Evolutionary conservation across 768 basidiomycete genomes (phyloP).

Genomic region (Rhodotorula paludigena): DNA sequence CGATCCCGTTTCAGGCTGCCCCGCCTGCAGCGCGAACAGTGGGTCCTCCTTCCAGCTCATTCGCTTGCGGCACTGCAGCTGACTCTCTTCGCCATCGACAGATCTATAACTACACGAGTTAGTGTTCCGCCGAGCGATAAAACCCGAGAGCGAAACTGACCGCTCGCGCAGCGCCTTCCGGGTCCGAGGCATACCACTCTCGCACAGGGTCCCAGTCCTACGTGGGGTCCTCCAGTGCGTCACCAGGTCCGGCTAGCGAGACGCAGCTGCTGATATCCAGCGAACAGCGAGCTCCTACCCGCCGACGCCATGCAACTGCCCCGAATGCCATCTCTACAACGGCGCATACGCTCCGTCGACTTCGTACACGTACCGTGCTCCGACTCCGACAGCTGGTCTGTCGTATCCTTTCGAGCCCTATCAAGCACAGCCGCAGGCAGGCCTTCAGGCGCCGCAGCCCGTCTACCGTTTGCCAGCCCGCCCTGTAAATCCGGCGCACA

Average conservation of each 20-base stretch:
- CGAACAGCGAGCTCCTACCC: neutral
- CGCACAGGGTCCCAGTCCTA: too few species aligned
- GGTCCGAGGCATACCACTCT: too few species aligned
- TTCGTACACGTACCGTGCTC: neutral
- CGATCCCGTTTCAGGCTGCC: too few species aligned
- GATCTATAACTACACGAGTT: conserved; percentile 1
- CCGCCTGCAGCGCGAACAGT: neutral
- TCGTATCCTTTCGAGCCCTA: neutral
- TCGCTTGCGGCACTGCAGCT: neutral
- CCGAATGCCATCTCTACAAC: neutral
- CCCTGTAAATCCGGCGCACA: neutral
- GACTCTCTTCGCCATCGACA: neutral
- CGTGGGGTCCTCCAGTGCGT: too few species aligned
- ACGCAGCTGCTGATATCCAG: neutral
- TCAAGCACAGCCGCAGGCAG: neutral
- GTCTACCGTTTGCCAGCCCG: neutral
- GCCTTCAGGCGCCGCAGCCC: neutral
- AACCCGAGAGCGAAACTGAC: too few species aligned
- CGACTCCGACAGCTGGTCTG: neutral
- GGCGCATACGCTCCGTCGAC: neutral
- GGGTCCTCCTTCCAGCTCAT: neutral
- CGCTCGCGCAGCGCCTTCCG: too few species aligned
- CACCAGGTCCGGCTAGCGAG: too few species aligned
- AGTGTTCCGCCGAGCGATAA: fast-evolving
- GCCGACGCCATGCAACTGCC: neutral